Base-by-base conservation (phyloP, 2,329 filamentous ascomycete species). In the Macrophomina tecta region DNA sequence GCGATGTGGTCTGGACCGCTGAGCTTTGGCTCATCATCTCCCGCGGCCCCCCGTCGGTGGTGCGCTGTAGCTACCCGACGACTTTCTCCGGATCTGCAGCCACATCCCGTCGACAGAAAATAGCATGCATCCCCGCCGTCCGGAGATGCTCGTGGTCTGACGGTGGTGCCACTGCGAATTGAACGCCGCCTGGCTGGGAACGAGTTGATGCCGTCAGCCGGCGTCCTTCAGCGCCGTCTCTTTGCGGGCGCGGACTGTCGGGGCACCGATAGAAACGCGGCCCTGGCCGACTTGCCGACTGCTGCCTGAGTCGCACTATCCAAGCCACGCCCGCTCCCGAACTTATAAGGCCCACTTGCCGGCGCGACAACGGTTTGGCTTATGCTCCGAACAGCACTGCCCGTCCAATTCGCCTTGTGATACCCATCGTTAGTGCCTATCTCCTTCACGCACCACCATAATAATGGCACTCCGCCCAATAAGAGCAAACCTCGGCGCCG, bases 401-500 rank as follows among this genome's bases (percentile, higher is more conserved):
- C 16, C 42, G 8, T 5, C 5, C 42, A 45, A 14, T n/a, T 9
- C 42, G 8, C 42, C 42, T 12, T 38, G 16, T 4, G 42, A 45
- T n/a, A 45, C 16, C 42, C 42, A 9, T 2, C 11, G 9, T 14
- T 5, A 14, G 3, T 45, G 11, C 12, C 42, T 45, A 14, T 40
- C 9, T 32, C 14, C 18, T n/a, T 14, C 53, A 5, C 53, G 9
- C 9, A 58, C 53, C 30, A 46, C 38, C 23, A 12, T n/a, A 3
- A 32, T 8, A 36, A 60, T 52, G 55, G 28, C 40, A 38, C 8
- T 60, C 55, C 55, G 55, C 40, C 58, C 58, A 4, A 30, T 38
- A 2, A n/a, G 30, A 36, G 30, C 58, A 11, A 63, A 51, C 58
- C 34, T 63, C 0, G 58, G 58, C 58, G 5, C 45, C 32, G n/a